Conservation (phyloP, 2,329 filamentous ascomycete genomes). For the Passalora sequoiae region DNA sequence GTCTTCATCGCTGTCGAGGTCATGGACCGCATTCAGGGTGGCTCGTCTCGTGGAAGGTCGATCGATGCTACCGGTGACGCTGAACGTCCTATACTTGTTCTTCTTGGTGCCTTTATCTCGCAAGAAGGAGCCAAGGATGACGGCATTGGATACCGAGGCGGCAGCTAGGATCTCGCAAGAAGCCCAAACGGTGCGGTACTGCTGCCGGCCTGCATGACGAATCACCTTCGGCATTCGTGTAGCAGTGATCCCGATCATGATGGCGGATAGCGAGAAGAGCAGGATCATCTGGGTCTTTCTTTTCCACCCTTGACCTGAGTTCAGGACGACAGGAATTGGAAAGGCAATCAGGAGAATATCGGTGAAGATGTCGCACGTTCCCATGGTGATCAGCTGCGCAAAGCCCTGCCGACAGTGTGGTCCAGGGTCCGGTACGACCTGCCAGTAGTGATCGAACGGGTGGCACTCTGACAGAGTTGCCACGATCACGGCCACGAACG, state of each 20-base stretch:
- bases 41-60: slow-evolving; percentile 56
- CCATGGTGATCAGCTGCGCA: slow-evolving; percentile 83
- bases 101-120: slow-evolving; percentile 88
- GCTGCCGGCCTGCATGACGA: slow-evolving; percentile 64
- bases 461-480: slow-evolving; percentile 78
- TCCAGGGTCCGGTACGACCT: slow-evolving; percentile 68
- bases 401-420: slow-evolving; percentile 80
- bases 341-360: slow-evolving; percentile 83
- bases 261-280: slow-evolving; percentile 78
- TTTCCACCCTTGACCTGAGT: slow-evolving; percentile 68
- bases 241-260: slow-evolving; percentile 71
- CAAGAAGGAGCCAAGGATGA: slow-evolving; percentile 89
- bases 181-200: slow-evolving; percentile 81
- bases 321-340: slow-evolving; percentile 80
- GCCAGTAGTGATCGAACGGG: slow-evolving; percentile 54
- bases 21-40: slow-evolving; percentile 58
- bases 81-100: slow-evolving; percentile 64
- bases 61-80: slow-evolving; percentile 48
- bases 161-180: slow-evolving; percentile 88
- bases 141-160: slow-evolving; percentile 76
- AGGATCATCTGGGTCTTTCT: slow-evolving; percentile 73
- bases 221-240: slow-evolving; percentile 80
- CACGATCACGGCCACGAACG: slow-evolving; percentile 74
- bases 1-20: slow-evolving; percentile 89
- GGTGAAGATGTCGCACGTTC: slow-evolving; percentile 79